Base-by-base conservation (phyloP, 306 rosid species). In the Quercus variabilis region DNA sequence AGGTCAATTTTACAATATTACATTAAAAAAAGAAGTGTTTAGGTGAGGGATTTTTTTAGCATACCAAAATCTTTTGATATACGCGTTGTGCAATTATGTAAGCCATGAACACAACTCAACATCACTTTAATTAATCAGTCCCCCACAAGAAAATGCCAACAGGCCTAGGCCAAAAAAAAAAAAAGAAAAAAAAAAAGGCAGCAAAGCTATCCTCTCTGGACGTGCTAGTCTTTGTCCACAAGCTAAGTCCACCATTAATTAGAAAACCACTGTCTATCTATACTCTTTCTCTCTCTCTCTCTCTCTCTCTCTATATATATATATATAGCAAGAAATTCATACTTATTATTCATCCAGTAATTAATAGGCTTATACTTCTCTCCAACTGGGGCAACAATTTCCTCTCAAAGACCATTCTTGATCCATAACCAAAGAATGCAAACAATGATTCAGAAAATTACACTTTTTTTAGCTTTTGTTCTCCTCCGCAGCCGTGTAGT, bases 11-110 rank as follows among this genome's bases (percentile, higher is more conserved):
- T 49, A 49, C 17, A 49, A 12, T 1, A 49, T 10, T 49, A 12
- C 14, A 49, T 10, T 10, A 49, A 49, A 49, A 46, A 13, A 46
- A 46, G 52, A 54, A 51, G 65, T 54, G 80, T 49, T 65, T 13
- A 63, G 69, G 67, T 38, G 26, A 57, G 59, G 79, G 41, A 77
- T 30, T 59, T 58, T 62, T 25, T 25, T 38, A 35, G 62, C 52
- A 59, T 30, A 41, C 78, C 51, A 52, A 33, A 17, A 31, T 59
- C 72, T 71, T 80, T 73, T n/a, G 35, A 64, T 71, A 12, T 75
- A 76, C 80, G 49, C 80, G 69, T 86, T 54, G 59, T 56, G 86
- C 83, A 80, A 90, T 86, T 74, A 84, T 76, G 13, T 38, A 21
- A 83, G 4, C 75, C 72, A 11, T 41, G 69, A 71, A 73, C 41